Percentiles rank a stretch among this genome's conserved stretches.
Evolutionary conservation across 106 monocot genomes (phyloP).

Genomic region (Dendrobium catenatum): DNA sequence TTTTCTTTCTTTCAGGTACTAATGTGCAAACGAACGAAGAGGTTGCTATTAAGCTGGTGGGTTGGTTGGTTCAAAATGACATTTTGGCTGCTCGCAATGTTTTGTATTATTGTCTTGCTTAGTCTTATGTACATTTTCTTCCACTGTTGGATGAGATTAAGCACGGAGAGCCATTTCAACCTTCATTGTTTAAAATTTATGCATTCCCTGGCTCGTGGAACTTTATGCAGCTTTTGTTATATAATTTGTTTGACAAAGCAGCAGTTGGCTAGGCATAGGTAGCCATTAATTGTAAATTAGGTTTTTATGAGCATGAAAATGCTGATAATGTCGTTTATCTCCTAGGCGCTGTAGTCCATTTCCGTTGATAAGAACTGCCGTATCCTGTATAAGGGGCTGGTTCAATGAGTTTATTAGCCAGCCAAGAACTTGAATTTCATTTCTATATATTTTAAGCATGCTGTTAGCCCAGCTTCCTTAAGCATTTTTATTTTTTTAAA

Average conservation of each 20-base stretch:
- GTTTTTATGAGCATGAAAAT: background rate
- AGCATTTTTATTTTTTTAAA: background rate
- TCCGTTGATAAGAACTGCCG: background rate
- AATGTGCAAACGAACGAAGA: slow-evolving; percentile 76
- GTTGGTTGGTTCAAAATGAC: slow-evolving; percentile 7
- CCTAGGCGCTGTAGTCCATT: background rate
- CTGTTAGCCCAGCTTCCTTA: background rate
- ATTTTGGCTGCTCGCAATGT: background rate
- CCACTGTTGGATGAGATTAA: background rate
- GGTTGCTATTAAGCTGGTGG: slow-evolving; percentile 71
- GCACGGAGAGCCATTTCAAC: background rate
- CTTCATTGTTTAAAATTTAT: background rate
- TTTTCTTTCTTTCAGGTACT: slow-evolving; percentile 31
- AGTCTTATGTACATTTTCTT: background rate
- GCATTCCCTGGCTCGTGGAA: background rate
- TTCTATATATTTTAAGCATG: background rate
- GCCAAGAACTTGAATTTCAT: background rate
- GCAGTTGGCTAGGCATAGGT: background rate
- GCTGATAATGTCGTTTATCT: background rate
- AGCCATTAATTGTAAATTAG: background rate
- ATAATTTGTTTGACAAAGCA: background rate
- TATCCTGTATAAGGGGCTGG: background rate
- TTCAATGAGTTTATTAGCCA: background rate
- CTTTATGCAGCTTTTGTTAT: background rate
- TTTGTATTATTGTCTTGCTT: background rate